Percentiles rank a stretch among this genome's conserved stretches.
phyloP scores from a whole-genome alignment of 2,329 filamentous ascomycete genomes.

The Chaetomiaceae sp. region DNA sequence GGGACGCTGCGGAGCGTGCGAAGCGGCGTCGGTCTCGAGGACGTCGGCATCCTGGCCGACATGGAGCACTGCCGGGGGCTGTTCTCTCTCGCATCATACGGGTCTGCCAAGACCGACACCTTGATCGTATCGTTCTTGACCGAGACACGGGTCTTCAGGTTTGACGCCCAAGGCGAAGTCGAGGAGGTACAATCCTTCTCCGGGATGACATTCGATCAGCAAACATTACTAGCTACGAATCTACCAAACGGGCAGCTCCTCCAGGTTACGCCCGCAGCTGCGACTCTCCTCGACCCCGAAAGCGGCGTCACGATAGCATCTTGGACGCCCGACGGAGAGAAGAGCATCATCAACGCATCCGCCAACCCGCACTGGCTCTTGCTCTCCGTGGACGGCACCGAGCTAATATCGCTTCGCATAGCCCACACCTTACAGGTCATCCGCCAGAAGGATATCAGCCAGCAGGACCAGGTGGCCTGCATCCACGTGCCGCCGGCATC shows the following conservation, averaged over 20 bases:
- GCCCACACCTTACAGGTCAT: constrained; percentile 50
- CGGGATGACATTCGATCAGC: constrained; percentile 61
- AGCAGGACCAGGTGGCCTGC: constrained; percentile 76
- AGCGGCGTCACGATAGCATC: constrained; percentile 47
- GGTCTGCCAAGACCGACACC: constrained; percentile 53
- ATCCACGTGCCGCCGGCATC: constrained; percentile 65
- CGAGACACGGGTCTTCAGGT: constrained; percentile 77
- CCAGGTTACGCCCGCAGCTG: constrained; percentile 65
- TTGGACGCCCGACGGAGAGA: constrained; percentile 48
- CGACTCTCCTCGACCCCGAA: constrained; percentile 57
- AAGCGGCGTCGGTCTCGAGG: constrained; percentile 88
- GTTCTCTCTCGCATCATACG: constrained; percentile 57
- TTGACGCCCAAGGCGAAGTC: constrained; percentile 67
- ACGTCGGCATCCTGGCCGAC: constrained; percentile 74
- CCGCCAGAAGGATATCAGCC: constrained; percentile 53
- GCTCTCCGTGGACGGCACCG: constrained; percentile 69
- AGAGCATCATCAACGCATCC: constrained; percentile 70
- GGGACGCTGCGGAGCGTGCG: constrained; percentile 84
- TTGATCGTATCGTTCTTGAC: constrained; percentile 75
- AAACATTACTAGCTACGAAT: constrained; percentile 66
- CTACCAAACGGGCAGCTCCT: constrained; percentile 58
- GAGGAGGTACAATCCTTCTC: constrained; percentile 78
- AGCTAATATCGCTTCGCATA: constrained; percentile 63
- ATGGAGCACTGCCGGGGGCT: constrained; percentile 68
- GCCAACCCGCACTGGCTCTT: constrained; percentile 64